Base-by-base conservation (phyloP, 306 rosid species). In the Senna siamea region DNA sequence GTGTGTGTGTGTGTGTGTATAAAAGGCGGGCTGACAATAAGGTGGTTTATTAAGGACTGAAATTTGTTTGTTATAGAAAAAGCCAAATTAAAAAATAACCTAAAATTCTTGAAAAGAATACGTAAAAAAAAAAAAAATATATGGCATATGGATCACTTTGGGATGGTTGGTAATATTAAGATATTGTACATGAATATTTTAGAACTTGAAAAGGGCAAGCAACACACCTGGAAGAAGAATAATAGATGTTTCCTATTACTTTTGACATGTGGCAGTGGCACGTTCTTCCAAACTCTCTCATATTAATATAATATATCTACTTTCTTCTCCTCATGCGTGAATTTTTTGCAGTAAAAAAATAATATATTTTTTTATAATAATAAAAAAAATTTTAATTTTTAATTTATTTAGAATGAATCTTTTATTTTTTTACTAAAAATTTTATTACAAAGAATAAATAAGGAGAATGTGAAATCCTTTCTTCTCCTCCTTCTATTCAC, bases 211-310 rank as follows among this genome's bases (percentile, higher is more conserved):
- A 81, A 71, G 61, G 80, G 46, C 74, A 28, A 66, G 66, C 69
- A 76, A 38, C 71, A 1, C 6, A 61, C 46, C 8, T 37, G 26
- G 56, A 30, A 62, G 35, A 34, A 30, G 81, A 78, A 78, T 78
- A 40, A 69, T 78, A 69, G 46, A 63, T 78, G 85, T 74, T 73
- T 74, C 80, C 67, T 51, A 41, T 64, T 69, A 69, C 76, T 60
- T 77, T 46, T 61, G 77, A 82, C 83, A 57, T 65, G 78, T 74
- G 69, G 57, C 76, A 60, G 78, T 74, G 69, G 51, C 76, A 60
- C 37, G 9, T 57, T 34, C 50, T 76, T 65, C 57, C 58, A 66
- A 71, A 18, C 60, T 65, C 70, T 75, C 58, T n/a, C n/a, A n/a
- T n/a, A n/a, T n/a, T n/a, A n/a, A n/a, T n/a, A n/a, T n/a, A n/a